Conservation (phyloP, 2,329 filamentous ascomycete genomes). For the Fusarium falciforme region DNA sequence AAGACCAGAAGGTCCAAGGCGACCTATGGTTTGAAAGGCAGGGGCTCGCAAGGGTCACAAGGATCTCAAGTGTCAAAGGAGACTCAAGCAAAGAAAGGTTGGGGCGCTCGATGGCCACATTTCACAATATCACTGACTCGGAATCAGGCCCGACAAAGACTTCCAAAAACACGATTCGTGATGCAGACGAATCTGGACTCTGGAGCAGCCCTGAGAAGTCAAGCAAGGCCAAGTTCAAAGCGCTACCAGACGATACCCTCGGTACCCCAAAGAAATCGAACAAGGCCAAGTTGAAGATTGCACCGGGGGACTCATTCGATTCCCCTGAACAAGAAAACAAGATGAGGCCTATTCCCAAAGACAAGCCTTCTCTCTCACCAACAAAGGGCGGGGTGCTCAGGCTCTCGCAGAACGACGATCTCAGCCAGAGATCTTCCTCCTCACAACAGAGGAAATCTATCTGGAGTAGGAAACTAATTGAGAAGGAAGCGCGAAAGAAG, state of each 20-base stretch:
- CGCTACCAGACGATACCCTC: constrained; percentile 16
- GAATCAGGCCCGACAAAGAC: constrained; percentile 3
- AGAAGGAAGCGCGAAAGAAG: background rate
- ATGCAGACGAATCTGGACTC: background rate
- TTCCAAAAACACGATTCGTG: background rate
- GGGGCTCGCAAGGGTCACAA: constrained; percentile 37
- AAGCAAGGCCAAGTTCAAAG: constrained; percentile 19
- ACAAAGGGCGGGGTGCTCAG: constrained; percentile 16
- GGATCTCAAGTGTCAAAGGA: constrained; percentile 27
- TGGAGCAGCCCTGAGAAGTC: constrained; percentile 14
- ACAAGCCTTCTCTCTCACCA: constrained; percentile 26
- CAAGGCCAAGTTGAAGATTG: constrained; percentile 8
- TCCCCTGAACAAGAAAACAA: constrained; percentile 22
- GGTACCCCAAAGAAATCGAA: constrained; percentile 23
- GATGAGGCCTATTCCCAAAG: background rate
- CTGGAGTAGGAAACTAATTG: background rate
- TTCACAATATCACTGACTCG: constrained; percentile 4
- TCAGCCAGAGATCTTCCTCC: background rate
- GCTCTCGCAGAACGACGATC: constrained; percentile 16
- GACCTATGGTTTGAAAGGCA: constrained; percentile 43
- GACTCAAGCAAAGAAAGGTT: constrained; percentile 38
- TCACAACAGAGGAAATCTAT: constrained; percentile 7
- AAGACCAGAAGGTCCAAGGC: constrained; percentile 26
- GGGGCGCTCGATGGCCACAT: background rate
- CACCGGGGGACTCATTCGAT: constrained; percentile 17